Percentiles rank a stretch among this genome's conserved stretches.
Conservation (phyloP, 768 basidiomycete species). For the Stropharia rugosoannulata region DNA sequence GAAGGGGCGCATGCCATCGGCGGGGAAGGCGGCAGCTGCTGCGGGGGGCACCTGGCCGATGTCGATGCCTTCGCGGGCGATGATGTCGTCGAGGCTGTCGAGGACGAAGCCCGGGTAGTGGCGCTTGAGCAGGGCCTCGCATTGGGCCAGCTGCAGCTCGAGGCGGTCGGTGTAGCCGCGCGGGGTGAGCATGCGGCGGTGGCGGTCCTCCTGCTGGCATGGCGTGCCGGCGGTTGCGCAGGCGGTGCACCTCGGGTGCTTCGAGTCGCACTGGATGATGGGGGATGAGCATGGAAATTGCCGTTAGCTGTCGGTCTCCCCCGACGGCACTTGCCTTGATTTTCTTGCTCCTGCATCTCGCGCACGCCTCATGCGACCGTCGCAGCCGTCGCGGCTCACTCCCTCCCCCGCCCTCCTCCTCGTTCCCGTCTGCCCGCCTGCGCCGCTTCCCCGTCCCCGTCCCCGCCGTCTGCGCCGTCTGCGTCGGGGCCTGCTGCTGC, state of each 20-base stretch:
- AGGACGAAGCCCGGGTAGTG: constrained; percentile 68
- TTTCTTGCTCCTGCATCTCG: constrained; percentile 94
- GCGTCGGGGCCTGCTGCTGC: constrained; percentile 30
- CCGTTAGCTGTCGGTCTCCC: constrained; percentile 83
- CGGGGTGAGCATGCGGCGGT: constrained; percentile 83
- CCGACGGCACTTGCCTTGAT: constrained; percentile 83
- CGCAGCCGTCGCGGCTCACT: constrained; percentile 78
- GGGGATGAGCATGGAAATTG: constrained; percentile 63
- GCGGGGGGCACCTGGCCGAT: constrained; percentile 26
- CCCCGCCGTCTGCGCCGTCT: constrained; percentile 28
- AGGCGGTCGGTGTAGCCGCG: constrained; percentile 81
- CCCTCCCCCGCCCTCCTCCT: constrained; percentile 53
- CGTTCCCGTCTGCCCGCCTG: constrained; percentile 55
- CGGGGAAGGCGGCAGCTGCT: constrained; percentile 30
- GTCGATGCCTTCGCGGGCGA: constrained; percentile 69
- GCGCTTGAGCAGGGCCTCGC: constrained; percentile 75
- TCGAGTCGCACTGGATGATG: constrained; percentile 77
- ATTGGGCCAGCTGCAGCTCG: constrained; percentile 78
- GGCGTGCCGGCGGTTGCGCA: constrained; percentile 77
- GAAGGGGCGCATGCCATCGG: constrained; percentile 29
- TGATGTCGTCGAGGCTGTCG: constrained; percentile 62
- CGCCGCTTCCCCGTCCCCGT: constrained; percentile 44
- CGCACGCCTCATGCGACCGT: constrained; percentile 90
- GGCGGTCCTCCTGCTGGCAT: constrained; percentile 88
- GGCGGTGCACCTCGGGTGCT: constrained; percentile 84